These are phyloP conservation scores for Apiospora kogelbergensis DNA, from an alignment of 2,329 filamentous ascomycete species.

Conservation along the genomic window DNA sequence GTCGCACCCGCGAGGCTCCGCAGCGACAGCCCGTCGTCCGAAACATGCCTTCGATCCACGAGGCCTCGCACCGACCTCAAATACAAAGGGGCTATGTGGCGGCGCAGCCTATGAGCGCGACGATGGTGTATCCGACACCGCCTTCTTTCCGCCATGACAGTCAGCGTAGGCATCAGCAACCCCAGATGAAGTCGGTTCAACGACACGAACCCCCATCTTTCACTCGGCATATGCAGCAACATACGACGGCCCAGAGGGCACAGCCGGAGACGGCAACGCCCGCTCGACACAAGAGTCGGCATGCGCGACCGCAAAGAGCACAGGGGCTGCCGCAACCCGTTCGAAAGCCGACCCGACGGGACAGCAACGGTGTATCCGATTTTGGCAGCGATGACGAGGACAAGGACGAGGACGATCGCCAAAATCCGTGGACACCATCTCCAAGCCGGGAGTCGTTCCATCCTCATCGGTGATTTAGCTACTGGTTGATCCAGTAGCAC, in stretches of 20 bases:
- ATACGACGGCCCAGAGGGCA: neutral
- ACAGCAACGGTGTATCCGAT: conserved; percentile 27
- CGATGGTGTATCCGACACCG: neutral
- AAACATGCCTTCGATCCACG: neutral
- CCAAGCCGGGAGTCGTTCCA: neutral
- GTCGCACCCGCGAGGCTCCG: neutral
- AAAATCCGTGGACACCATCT: neutral
- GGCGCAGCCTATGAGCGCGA: conserved; percentile 8
- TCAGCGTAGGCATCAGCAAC: neutral
- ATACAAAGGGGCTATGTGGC: neutral
- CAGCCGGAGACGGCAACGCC: neutral
- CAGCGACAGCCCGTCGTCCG: neutral
- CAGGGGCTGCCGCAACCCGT: neutral
- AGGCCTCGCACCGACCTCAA: neutral
- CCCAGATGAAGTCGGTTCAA: neutral
- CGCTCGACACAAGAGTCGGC: neutral
- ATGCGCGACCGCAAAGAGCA: conserved; percentile 2
- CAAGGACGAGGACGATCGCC: neutral
- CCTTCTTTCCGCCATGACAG: neutral
- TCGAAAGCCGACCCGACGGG: conserved; percentile 15
- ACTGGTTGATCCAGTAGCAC: neutral
- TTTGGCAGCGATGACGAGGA: conserved; percentile 20
- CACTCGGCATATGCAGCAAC: neutral
- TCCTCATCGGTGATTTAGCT: neutral
- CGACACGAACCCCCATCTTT: neutral